phyloP scores from a whole-genome alignment of 1,284 basidiomycete genomes.

The Sporisorium scitamineum region DNA sequence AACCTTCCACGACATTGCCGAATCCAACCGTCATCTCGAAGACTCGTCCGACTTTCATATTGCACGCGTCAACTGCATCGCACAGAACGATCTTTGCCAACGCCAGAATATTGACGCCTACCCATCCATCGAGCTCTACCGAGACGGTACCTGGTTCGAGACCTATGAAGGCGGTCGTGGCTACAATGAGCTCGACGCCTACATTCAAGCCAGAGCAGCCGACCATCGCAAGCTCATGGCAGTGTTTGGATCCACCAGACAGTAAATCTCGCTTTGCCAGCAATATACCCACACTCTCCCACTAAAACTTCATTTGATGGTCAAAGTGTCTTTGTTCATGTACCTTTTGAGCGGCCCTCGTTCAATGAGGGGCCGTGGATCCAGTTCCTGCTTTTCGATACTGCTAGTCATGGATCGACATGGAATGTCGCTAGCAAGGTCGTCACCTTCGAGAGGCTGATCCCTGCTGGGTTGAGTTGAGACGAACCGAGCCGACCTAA shows the following conservation, averaged over 20 bases:
- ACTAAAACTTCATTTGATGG: not conserved
- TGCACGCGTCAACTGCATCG: slow-evolving; percentile 64
- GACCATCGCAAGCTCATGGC: slow-evolving; percentile 38
- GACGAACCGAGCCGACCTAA: not conserved
- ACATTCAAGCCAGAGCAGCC: slow-evolving; percentile 39
- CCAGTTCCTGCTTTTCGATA: not conserved
- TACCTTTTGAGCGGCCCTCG: not conserved
- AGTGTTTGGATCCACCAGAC: not conserved
- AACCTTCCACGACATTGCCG: slow-evolving; percentile 80
- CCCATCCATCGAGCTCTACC: slow-evolving; percentile 55
- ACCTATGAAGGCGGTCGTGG: slow-evolving; percentile 42
- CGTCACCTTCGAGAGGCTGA: not conserved
- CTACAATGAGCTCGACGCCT: slow-evolving; percentile 34
- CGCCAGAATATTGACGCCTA: slow-evolving; percentile 50
- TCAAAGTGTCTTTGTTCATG: not conserved
- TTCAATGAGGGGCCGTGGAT: not conserved
- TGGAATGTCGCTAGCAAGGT: no score
- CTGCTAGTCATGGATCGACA: not conserved
- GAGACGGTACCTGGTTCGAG: slow-evolving; percentile 46
- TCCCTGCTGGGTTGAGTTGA: not conserved
- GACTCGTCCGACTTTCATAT: slow-evolving; percentile 59
- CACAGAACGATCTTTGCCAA: slow-evolving; percentile 55
- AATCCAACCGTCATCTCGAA: slow-evolving; percentile 49
- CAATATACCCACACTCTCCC: not conserved
- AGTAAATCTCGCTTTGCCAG: not conserved